Evolutionary conservation across 2,329 filamentous ascomycete genomes (phyloP).

Genomic region (Aspergillus chevalieri): DNA sequence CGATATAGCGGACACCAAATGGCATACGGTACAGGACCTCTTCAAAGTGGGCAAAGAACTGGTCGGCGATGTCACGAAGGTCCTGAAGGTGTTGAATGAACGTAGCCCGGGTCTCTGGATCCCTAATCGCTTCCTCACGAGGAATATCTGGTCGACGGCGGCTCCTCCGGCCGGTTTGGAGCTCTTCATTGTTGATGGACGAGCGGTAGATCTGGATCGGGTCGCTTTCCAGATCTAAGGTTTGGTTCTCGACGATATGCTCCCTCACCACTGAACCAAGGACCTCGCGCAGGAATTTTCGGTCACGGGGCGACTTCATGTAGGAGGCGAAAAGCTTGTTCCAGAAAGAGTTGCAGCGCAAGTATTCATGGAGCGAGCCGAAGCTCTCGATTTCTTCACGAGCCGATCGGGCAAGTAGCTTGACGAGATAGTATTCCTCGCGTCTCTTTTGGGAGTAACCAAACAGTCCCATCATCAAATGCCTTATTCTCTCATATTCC

Average conservation of each 20-base stretch:
- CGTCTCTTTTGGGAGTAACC: slow-evolving; percentile 94
- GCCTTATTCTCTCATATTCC: slow-evolving; percentile 86
- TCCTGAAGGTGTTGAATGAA: slow-evolving; percentile 95
- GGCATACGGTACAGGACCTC: slow-evolving; percentile 83
- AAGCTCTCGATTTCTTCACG: slow-evolving; percentile 78
- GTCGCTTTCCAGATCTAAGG: slow-evolving; percentile 89
- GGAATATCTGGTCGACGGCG: slow-evolving; percentile 76
- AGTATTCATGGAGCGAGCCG: slow-evolving; percentile 70
- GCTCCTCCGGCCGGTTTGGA: slow-evolving; percentile 81
- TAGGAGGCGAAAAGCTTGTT: slow-evolving; percentile 79
- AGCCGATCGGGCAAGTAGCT: slow-evolving; percentile 74
- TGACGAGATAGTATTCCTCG: slow-evolving; percentile 94
- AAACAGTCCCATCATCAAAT: slow-evolving; percentile 92
- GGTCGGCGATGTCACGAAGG: slow-evolving; percentile 87
- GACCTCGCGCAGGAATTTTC: slow-evolving; percentile 84
- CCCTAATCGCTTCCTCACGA: slow-evolving; percentile 89
- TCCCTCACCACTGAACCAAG: slow-evolving; percentile 80
- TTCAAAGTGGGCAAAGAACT: slow-evolving; percentile 76
- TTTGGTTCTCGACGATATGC: slow-evolving; percentile 87
- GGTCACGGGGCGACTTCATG: slow-evolving; percentile 80
- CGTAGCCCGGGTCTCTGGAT: slow-evolving; percentile 81
- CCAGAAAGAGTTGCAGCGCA: slow-evolving; percentile 91
- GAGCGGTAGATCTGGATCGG: slow-evolving; percentile 95
- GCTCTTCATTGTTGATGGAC: slow-evolving; percentile 93
- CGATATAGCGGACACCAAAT: slow-evolving; percentile 83